A percentile compares a stretch with the other conserved stretches of the same genome.
Conservation (phyloP, 306 rosid genomes). For the Cucurbita argyrosperma region DNA sequence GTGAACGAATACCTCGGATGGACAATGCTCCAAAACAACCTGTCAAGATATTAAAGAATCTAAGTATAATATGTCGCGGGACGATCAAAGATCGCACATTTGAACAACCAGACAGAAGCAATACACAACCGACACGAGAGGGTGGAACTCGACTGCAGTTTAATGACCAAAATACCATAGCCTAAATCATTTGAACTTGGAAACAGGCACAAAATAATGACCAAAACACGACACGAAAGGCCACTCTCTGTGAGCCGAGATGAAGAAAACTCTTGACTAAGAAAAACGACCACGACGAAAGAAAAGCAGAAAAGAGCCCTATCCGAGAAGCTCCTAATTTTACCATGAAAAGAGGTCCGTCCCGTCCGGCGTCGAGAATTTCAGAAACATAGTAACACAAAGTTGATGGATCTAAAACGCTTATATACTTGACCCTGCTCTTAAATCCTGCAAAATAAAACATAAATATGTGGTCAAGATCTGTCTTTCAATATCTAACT, state of each 20-base stretch:
- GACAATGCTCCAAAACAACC: slow-evolving; percentile 74
- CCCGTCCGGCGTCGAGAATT: slow-evolving; percentile 70
- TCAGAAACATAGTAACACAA: slow-evolving; percentile 74
- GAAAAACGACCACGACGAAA: too few relatives aligned
- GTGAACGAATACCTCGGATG: slow-evolving; percentile 73
- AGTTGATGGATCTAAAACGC: slow-evolving; percentile 57
- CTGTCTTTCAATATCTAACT: neutral
- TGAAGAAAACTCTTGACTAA: too few relatives aligned
- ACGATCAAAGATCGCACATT: neutral
- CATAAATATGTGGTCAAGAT: slow-evolving; percentile 1
- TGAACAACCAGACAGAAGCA: neutral
- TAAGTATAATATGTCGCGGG: neutral
- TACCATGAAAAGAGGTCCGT: slow-evolving; percentile 92
- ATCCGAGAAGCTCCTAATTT: neutral
- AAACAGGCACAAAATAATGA: neutral
- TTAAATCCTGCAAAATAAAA: slow-evolving; percentile 66
- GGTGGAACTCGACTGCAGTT: neutral
- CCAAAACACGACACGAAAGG: too few relatives aligned
- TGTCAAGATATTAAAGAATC: slow-evolving; percentile 8
- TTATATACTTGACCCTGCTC: slow-evolving; percentile 78
- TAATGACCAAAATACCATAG: neutral
- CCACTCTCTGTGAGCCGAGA: too few relatives aligned
- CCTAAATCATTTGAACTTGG: neutral
- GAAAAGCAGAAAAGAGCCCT: too few relatives aligned
- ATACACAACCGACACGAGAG: neutral